Conservation (phyloP, 495 filamentous ascomycete species). For the Lepidopterella palustris region DNA sequence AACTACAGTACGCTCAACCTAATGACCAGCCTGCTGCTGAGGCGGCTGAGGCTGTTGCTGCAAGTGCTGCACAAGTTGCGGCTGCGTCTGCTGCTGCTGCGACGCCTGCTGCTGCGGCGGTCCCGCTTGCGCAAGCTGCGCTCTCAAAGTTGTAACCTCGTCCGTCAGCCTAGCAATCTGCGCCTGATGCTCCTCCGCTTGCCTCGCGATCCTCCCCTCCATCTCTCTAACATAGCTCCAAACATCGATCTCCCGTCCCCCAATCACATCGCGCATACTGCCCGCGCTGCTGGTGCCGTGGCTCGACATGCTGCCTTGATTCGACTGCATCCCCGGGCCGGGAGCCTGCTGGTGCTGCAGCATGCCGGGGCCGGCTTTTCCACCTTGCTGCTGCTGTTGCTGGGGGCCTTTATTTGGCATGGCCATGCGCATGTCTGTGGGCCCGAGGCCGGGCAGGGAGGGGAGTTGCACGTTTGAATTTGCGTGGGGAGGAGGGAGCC, state of each 20-base stretch:
- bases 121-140: constrained; percentile 25
- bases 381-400: constrained; percentile 13
- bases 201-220: constrained; percentile 27
- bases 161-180: constrained; percentile 30
- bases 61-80: background rate
- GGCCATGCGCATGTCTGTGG: background rate
- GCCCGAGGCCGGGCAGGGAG: constrained; percentile 40
- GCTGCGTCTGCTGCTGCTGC: constrained; percentile 4
- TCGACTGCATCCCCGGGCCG: constrained; percentile 23
- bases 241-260: constrained; percentile 23
- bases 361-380: constrained; percentile 29
- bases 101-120: constrained; percentile 1
- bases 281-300: constrained; percentile 35
- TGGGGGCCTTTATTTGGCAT: constrained; percentile 21
- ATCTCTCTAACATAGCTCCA: constrained; percentile 33
- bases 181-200: constrained; percentile 34
- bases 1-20: too few species aligned
- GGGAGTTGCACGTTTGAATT: constrained; percentile 43
- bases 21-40: background rate
- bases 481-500: constrained; percentile 32
- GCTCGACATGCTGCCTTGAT: constrained; percentile 36
- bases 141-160: constrained; percentile 31
- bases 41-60: background rate
- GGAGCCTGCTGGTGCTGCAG: constrained; percentile 28
- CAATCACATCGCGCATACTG: constrained; percentile 36